These are phyloP conservation scores for Aaosphaeria pasadenensis DNA, from an alignment of 2,329 filamentous ascomycete genomes.

Conservation along the genomic window DNA sequence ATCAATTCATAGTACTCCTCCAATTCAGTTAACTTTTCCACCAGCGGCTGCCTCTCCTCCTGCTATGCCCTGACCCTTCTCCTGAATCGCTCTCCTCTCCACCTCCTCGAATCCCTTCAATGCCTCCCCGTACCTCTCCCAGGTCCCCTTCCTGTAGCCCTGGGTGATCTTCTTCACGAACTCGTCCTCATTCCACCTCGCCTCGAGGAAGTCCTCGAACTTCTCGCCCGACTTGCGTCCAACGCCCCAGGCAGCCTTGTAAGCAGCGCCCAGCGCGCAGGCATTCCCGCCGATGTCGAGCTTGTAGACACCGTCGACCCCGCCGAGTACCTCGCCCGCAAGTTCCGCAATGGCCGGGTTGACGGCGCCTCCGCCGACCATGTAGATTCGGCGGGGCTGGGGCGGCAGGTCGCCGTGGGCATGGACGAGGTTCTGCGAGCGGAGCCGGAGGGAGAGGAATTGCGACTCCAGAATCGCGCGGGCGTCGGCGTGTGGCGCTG, in stretches of 20 bases:
- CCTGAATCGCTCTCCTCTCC: constrained; percentile 63
- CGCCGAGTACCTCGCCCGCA: constrained; percentile 83
- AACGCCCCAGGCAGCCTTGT: constrained; percentile 92
- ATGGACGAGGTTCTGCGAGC: constrained; percentile 71
- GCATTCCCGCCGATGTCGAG: constrained; percentile 94
- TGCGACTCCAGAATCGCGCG: constrained; percentile 93
- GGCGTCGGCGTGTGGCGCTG: constrained; percentile 65
- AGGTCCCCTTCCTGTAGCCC: constrained; percentile 73
- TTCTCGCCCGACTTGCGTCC: constrained; percentile 65
- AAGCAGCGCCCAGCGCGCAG: constrained; percentile 88
- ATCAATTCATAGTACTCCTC: no score
- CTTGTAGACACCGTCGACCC: constrained; percentile 84
- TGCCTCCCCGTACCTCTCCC: constrained; percentile 74
- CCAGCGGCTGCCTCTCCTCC: constrained; percentile 3
- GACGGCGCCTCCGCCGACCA: constrained; percentile 86
- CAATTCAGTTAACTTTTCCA: not conserved
- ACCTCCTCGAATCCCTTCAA: constrained; percentile 73
- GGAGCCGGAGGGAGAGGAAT: constrained; percentile 83
- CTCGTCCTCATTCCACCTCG: constrained; percentile 79
- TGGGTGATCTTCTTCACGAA: constrained; percentile 80
- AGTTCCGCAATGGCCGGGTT: constrained; percentile 87
- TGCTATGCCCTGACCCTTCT: constrained; percentile 20
- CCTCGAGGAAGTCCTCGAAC: constrained; percentile 84
- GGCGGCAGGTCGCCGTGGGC: constrained; percentile 62
- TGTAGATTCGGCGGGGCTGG: constrained; percentile 85